These are phyloP conservation scores for Oryza glaberrima DNA, from an alignment of 176 grass and related monocot genomes.

Conservation along the genomic window DNA sequence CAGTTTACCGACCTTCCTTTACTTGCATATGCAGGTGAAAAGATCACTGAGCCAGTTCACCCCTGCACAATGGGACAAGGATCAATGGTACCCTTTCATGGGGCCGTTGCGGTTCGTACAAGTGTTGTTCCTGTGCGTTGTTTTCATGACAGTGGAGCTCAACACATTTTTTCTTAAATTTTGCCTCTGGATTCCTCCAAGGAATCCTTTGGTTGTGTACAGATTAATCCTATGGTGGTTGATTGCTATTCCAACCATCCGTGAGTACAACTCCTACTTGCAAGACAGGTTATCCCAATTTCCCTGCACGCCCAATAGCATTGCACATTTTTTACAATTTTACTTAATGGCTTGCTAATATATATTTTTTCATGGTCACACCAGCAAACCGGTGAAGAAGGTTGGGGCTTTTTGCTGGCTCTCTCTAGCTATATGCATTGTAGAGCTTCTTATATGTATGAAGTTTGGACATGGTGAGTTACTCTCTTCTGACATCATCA, in stretches of 20 bases:
- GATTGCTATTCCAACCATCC: constrained; percentile 96
- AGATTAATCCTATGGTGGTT: constrained; percentile 95
- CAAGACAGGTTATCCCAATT: constrained; percentile 74
- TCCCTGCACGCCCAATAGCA: not conserved
- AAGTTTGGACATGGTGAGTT: constrained; percentile 87
- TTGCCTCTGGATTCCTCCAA: constrained; percentile 89
- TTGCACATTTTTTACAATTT: not conserved
- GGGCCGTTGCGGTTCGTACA: constrained; percentile 91
- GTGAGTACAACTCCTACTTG: constrained; percentile 96
- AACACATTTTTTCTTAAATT: constrained; percentile 99
- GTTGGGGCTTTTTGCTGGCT: constrained; percentile 98
- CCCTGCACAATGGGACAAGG: constrained; percentile 95
- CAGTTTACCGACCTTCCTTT: not conserved
- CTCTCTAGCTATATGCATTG: constrained; percentile 91
- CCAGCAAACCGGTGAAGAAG: constrained; percentile 94
- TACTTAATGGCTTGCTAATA: not conserved
- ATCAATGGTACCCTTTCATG: constrained; percentile 93
- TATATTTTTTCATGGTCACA: not conserved
- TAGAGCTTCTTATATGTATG: constrained; percentile 96
- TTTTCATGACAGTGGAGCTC: constrained; percentile 93
- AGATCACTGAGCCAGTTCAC: constrained; percentile 94
- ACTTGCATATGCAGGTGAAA: constrained; percentile 70
- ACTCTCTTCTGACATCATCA: not conserved
- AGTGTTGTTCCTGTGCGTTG: constrained; percentile 80
- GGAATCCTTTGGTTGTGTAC: constrained; percentile 85